These are phyloP conservation scores for Aspergillus ostianus DNA, from an alignment of 495 filamentous ascomycete genomes.

Conservation along the genomic window DNA sequence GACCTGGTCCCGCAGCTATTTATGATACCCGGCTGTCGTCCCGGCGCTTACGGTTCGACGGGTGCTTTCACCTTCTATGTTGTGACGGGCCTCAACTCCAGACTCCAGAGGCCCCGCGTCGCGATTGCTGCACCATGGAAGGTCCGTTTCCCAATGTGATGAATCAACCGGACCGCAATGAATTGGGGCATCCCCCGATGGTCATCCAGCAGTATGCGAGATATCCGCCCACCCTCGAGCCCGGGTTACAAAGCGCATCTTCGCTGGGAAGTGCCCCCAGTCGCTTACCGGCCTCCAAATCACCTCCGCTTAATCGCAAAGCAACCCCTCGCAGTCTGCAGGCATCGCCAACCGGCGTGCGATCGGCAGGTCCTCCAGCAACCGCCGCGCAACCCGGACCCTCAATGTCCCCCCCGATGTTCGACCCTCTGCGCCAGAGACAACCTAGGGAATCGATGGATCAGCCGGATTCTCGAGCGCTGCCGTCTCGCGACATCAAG, in stretches of 20 bases:
- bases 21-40: constrained; percentile 2
- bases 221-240: constrained; percentile 41
- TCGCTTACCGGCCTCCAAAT: constrained; percentile 36
- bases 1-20: not conserved
- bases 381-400: constrained; percentile 33
- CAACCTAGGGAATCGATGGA: constrained; percentile 35
- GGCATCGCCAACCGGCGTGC: constrained; percentile 40
- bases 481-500: constrained; percentile 71
- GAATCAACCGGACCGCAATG: constrained; percentile 32
- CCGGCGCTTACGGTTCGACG: not conserved
- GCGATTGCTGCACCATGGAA: constrained; percentile 29
- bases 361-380: constrained; percentile 31
- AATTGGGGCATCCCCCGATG: constrained; percentile 32
- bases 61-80: not conserved
- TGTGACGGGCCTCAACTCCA: not conserved
- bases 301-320: constrained; percentile 42
- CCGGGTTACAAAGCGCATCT: constrained; percentile 42
- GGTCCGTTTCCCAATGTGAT: constrained; percentile 33
- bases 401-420: constrained; percentile 45
- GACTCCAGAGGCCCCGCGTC: not conserved
- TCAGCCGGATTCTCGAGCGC: constrained; percentile 35
- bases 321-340: constrained; percentile 46
- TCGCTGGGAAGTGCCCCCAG: constrained; percentile 44
- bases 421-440: constrained; percentile 34
- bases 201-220: constrained; percentile 47